These are phyloP conservation scores for Papiliotrema laurentii DNA, from an alignment of 1,284 basidiomycete species.

Conservation along the genomic window DNA sequence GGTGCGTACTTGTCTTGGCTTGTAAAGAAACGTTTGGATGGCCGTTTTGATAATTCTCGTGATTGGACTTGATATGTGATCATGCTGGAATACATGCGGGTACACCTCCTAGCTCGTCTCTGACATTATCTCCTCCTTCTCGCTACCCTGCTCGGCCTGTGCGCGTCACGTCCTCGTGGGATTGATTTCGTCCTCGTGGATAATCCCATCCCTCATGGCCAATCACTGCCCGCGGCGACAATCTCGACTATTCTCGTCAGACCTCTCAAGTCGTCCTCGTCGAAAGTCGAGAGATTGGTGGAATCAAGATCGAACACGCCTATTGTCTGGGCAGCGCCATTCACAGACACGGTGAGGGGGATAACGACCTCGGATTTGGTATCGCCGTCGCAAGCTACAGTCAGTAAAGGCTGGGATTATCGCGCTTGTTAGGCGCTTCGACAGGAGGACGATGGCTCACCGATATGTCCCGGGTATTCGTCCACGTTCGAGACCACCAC, in stretches of 20 bases:
- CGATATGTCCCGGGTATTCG: constrained; percentile 76
- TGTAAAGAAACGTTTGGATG: too few species aligned
- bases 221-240: constrained; percentile 48
- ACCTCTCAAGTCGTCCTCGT: constrained; percentile 66
- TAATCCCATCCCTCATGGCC: too few species aligned
- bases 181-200: too few species aligned
- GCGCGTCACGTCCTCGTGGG: too few species aligned
- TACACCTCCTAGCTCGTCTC: too few species aligned
- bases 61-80: too few species aligned
- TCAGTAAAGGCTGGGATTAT: too few species aligned
- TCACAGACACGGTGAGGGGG: constrained; percentile 54
- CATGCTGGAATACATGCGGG: too few species aligned
- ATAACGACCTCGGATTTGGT: constrained; percentile 82
- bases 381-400: constrained; percentile 72
- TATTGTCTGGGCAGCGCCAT: constrained; percentile 48
- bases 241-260: constrained; percentile 65
- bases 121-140: too few species aligned
- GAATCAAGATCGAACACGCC: constrained; percentile 85
- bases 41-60: too few species aligned
- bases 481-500: constrained; percentile 69
- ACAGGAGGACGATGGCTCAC: constrained; percentile 18
- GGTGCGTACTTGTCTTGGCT: too few species aligned
- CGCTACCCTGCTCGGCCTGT: too few species aligned
- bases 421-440: neutral
- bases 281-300: constrained; percentile 64